phyloP scores from a whole-genome alignment of 768 basidiomycete genomes.

The Mycena maculata region DNA sequence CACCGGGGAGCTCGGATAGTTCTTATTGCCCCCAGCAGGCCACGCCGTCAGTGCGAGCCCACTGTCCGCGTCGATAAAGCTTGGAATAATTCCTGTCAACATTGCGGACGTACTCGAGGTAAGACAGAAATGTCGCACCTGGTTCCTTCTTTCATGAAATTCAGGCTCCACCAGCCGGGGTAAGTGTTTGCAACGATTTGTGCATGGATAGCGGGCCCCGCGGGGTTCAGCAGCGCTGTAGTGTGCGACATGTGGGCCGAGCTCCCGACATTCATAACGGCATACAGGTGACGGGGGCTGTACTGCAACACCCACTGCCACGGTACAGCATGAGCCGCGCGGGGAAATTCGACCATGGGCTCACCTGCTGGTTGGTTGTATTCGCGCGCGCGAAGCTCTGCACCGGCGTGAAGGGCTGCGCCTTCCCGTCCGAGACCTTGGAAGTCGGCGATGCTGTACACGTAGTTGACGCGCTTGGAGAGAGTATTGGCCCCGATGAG shows the following conservation, averaged over 20 bases:
- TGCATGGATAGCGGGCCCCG: slow-evolving; percentile 4
- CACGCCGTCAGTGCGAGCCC: slow-evolving; percentile 17
- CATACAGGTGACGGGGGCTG: not conserved
- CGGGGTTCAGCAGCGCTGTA: slow-evolving; percentile 3
- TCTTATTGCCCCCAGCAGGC: not conserved
- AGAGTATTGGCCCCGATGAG: not conserved
- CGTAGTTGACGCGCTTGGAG: not conserved
- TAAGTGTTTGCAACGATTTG: slow-evolving; percentile 9
- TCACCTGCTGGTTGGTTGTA: slow-evolving; percentile 11
- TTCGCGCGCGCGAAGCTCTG: slow-evolving; percentile 15
- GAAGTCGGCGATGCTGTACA: slow-evolving; percentile 6
- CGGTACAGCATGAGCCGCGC: not conserved
- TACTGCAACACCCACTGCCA: slow-evolving; percentile 7
- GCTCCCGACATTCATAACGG: not conserved
- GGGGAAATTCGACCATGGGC: not conserved
- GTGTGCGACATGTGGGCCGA: slow-evolving; percentile 2
- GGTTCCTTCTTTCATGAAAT: not conserved
- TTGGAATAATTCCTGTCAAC: not conserved
- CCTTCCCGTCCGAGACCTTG: slow-evolving; percentile 5
- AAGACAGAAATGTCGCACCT: not conserved
- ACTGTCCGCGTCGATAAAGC: not conserved
- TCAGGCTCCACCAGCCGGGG: not conserved
- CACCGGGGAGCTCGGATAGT: slow-evolving; percentile 10
- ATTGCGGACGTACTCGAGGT: not conserved
- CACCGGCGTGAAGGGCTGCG: not conserved